Conservation (phyloP, 225 moss, liverwort and hornwort species). For the Marchantia polymorpha region DNA sequence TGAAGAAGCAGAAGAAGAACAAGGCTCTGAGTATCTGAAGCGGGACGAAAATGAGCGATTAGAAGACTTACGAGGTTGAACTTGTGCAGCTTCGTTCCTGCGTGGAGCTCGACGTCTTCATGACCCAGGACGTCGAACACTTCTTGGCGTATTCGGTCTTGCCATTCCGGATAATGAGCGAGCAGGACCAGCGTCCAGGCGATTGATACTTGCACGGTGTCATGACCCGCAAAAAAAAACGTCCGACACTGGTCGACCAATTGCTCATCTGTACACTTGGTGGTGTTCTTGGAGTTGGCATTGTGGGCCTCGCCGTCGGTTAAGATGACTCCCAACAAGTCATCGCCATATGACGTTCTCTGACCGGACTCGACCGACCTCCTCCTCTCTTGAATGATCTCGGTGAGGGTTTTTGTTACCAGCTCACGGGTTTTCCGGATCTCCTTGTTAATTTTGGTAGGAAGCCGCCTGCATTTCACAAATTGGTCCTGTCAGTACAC, state of each 20-base stretch:
- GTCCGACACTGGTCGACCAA: conserved; percentile 34
- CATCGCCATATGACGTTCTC: conserved; percentile 19
- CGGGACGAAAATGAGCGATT: neutral
- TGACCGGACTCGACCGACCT: conserved; percentile 1
- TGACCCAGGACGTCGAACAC: conserved; percentile 20
- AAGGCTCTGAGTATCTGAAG: neutral
- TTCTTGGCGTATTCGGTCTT: conserved; percentile 24
- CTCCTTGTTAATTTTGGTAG: conserved; percentile 16
- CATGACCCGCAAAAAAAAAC: conserved; percentile 35
- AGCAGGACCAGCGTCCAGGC: conserved; percentile 35
- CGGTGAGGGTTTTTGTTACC: conserved; percentile 8
- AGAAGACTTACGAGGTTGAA: conserved; percentile 5
- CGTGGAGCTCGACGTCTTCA: conserved; percentile 10
- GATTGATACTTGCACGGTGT: conserved; percentile 6
- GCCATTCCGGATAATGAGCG: conserved; percentile 26
- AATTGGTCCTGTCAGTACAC: neutral
- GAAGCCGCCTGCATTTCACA: conserved; percentile 17
- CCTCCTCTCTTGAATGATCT: conserved; percentile 20
- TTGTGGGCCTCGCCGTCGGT: conserved; percentile 13
- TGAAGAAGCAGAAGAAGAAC: too few relatives aligned
- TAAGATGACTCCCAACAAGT: conserved; percentile 33
- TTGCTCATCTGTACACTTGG: conserved; percentile 18
- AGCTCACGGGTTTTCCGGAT: conserved; percentile 12
- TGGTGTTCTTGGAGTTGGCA: neutral
- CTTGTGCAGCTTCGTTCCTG: conserved; percentile 13